phyloP scores from a whole-genome alignment of 2,329 filamentous ascomycete genomes.

The Cryphonectria parasitica region DNA sequence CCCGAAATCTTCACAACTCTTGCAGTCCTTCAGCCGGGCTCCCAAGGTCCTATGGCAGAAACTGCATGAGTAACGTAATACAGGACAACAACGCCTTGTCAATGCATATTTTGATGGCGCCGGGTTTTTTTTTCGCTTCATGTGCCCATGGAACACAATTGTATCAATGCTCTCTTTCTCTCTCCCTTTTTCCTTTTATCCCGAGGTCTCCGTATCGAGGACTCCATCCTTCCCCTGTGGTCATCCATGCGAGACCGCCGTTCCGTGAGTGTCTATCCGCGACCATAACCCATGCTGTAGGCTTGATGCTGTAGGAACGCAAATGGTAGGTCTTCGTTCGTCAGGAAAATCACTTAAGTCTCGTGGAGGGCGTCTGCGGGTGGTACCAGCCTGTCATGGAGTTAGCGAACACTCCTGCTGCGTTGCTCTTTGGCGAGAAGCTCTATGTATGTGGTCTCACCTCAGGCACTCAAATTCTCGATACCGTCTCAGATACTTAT shows the following conservation, averaged over 20 bases:
- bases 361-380: background rate
- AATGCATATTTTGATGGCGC: background rate
- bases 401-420: background rate
- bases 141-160: background rate
- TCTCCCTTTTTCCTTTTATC: background rate
- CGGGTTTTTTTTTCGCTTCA: background rate
- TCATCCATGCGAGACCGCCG: background rate
- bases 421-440: background rate
- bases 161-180: background rate
- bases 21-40: background rate
- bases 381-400: conserved; percentile 19
- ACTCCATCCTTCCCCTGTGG: background rate
- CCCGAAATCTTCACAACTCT: background rate
- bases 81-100: background rate
- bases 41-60: background rate
- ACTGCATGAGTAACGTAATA: background rate
- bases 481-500: conserved; percentile 69
- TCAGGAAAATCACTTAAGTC: background rate
- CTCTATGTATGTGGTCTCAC: conserved; percentile 44
- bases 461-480: conserved; percentile 79
- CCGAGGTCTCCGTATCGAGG: too few relatives aligned
- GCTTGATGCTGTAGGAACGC: background rate
- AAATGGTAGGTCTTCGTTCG: background rate
- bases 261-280: background rate
- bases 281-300: background rate